Evolutionary conservation across 2,329 filamentous ascomycete genomes (phyloP).

Genomic region (Tothia fuscella): DNA sequence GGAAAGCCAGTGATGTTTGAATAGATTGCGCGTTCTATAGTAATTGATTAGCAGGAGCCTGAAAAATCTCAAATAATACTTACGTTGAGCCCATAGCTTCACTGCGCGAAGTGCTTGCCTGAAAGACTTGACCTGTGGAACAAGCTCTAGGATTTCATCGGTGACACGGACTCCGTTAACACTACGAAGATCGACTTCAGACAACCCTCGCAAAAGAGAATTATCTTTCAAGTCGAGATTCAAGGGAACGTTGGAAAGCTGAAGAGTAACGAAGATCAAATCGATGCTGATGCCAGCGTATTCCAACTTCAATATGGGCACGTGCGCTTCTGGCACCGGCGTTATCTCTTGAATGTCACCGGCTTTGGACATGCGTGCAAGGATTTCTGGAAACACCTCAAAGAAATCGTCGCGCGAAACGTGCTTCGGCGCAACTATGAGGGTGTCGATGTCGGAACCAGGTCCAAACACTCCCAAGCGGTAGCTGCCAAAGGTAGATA

Average conservation of each 20-base stretch:
- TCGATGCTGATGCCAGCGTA: conserved; percentile 88
- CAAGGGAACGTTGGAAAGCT: conserved; percentile 31
- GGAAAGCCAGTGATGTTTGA: conserved; percentile 95
- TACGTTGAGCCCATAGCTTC: conserved; percentile 86
- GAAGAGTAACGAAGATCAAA: conserved; percentile 52
- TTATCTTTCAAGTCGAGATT: conserved; percentile 72
- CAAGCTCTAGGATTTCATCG: conserved; percentile 77
- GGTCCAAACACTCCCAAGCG: conserved; percentile 88
- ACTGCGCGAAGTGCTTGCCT: conserved; percentile 79
- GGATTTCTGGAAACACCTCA: conserved; percentile 67
- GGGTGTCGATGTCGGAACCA: conserved; percentile 94
- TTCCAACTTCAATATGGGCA: conserved; percentile 96
- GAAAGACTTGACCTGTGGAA: conserved; percentile 84
- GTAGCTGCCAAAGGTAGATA: conserved; percentile 95
- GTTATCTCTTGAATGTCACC: conserved; percentile 78
- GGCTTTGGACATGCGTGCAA: conserved; percentile 62
- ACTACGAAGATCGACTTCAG: conserved; percentile 76
- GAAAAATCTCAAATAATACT: conserved; percentile 14
- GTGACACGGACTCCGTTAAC: conserved; percentile 92
- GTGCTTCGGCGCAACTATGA: conserved; percentile 84
- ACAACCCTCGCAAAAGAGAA: conserved; percentile 69
- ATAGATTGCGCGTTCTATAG: conserved; percentile 66
- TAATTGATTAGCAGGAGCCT: conserved; percentile 12
- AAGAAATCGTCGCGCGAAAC: conserved; percentile 89
- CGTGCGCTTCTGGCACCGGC: conserved; percentile 78